phyloP scores from a whole-genome alignment of 495 filamentous ascomycete species.

The Podospora australis region DNA sequence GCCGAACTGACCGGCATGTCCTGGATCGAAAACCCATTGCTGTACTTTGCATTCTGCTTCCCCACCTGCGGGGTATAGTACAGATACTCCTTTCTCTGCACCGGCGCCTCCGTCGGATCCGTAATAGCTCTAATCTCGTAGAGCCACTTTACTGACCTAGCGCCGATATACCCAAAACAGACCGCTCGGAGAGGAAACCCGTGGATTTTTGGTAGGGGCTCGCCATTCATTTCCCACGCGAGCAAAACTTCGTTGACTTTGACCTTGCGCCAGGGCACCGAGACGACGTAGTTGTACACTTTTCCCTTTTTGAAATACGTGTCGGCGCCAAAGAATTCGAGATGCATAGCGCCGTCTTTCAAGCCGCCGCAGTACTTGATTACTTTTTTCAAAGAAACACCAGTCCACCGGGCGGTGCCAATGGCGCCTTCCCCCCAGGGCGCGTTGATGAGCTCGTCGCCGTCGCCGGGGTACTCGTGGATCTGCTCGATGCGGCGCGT shows the following conservation, averaged over 20 bases:
- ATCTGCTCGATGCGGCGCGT: slow-evolving; percentile 65
- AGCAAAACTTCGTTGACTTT: slow-evolving; percentile 59
- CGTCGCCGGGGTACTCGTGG: slow-evolving; percentile 53
- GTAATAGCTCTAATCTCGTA: slow-evolving; percentile 46
- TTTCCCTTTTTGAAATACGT: slow-evolving; percentile 61
- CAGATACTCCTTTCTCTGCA: slow-evolving; percentile 50
- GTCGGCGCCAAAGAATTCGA: slow-evolving; percentile 60
- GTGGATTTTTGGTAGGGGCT: slow-evolving; percentile 58
- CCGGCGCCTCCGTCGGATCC: slow-evolving; percentile 34
- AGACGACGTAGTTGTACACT: slow-evolving; percentile 57
- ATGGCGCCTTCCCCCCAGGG: slow-evolving; percentile 65
- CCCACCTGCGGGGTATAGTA: slow-evolving; percentile 55
- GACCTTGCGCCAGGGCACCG: slow-evolving; percentile 59
- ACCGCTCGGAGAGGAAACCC: slow-evolving; percentile 58
- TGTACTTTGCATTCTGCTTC: slow-evolving; percentile 51
- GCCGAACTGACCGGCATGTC: slow-evolving; percentile 59
- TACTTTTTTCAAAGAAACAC: slow-evolving; percentile 58
- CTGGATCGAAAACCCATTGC: slow-evolving; percentile 53
- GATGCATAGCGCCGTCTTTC: slow-evolving; percentile 46
- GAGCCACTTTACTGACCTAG: slow-evolving; percentile 53
- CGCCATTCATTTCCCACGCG: slow-evolving; percentile 65
- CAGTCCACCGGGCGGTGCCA: slow-evolving; percentile 55
- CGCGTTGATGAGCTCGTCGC: slow-evolving; percentile 62
- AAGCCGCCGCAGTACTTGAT: slow-evolving; percentile 62
- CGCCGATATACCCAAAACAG: slow-evolving; percentile 58